A percentile compares a stretch with the other conserved stretches of the same genome.
These are phyloP conservation scores for Trypanosomatidae sp. DNA, from an alignment of 208 protist genomes.

Conservation along the genomic window DNA sequence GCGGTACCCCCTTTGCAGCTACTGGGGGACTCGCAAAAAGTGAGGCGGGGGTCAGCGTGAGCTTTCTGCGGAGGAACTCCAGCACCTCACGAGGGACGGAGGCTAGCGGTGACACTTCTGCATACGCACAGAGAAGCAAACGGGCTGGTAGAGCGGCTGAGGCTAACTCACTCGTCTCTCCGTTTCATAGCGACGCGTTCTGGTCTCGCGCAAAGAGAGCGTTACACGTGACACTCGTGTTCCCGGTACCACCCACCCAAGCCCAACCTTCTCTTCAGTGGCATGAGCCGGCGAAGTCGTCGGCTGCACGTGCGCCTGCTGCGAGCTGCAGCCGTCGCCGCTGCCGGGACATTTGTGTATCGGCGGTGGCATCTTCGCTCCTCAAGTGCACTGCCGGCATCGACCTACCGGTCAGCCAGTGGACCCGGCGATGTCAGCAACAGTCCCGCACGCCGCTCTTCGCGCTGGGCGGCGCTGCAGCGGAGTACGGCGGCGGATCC, in stretches of 20 bases:
- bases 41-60: not conserved
- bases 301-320: slow-evolving; percentile 34
- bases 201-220: not conserved
- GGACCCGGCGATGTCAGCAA: not conserved
- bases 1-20: not conserved
- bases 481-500: slow-evolving; percentile 19
- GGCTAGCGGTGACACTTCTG: not conserved
- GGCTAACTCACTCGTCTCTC: not conserved
- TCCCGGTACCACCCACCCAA: not conserved
- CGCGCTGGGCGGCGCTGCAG: slow-evolving; percentile 27
- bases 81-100: not conserved
- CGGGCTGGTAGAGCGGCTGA: too few species aligned
- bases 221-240: not conserved
- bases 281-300: slow-evolving; percentile 47
- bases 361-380: slow-evolving; percentile 62
- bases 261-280: not conserved
- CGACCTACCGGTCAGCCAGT: slow-evolving; percentile 5
- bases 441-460: slow-evolving; percentile 14
- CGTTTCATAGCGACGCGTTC: not conserved
- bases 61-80: not conserved
- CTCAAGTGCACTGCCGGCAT: slow-evolving; percentile 20
- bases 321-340: slow-evolving; percentile 25
- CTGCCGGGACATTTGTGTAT: slow-evolving; percentile 18
- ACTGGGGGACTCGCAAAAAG: not conserved
- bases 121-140: not conserved